A percentile compares a stretch with the other conserved stretches of the same genome.
These are phyloP conservation scores for Ehretia macrophylla DNA, from an alignment of 257 asterid species.

Conservation along the genomic window DNA sequence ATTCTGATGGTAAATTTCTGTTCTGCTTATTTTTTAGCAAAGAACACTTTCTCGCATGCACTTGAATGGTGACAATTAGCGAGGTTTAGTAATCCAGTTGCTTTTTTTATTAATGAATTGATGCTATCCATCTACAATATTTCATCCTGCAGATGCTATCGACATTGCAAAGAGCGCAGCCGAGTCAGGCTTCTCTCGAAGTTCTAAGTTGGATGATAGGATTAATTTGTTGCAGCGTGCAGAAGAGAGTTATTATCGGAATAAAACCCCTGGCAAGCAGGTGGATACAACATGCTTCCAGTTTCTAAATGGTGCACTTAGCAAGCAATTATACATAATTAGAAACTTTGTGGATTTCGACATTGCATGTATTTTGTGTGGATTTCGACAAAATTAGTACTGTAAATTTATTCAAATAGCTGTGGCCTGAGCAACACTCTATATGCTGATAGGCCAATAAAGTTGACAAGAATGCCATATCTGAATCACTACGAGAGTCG, in stretches of 20 bases:
- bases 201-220: constrained; percentile 43
- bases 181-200: constrained; percentile 37
- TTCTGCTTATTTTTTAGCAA: constrained; percentile 6
- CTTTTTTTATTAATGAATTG: constrained; percentile 4
- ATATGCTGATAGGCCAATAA: constrained; percentile 38
- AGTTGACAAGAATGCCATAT: constrained; percentile 60
- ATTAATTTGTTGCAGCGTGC: constrained; percentile 71
- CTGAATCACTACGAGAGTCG: constrained; percentile 62
- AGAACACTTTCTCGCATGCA: not conserved
- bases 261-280: constrained; percentile 51
- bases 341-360: not conserved
- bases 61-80: constrained; percentile 1
- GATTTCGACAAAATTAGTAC: not conserved
- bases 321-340: not conserved
- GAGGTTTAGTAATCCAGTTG: constrained; percentile 13
- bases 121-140: constrained; percentile 8
- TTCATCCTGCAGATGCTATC: constrained; percentile 43
- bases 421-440: not conserved
- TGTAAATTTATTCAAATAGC: not conserved
- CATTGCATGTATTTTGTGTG: not conserved
- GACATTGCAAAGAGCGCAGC: constrained; percentile 40
- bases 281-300: constrained; percentile 25
- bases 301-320: not conserved
- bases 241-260: constrained; percentile 66
- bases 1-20: constrained; percentile 68